These are phyloP conservation scores for Claviceps sorghi DNA, from an alignment of 2,329 filamentous ascomycete genomes.

Conservation along the genomic window DNA sequence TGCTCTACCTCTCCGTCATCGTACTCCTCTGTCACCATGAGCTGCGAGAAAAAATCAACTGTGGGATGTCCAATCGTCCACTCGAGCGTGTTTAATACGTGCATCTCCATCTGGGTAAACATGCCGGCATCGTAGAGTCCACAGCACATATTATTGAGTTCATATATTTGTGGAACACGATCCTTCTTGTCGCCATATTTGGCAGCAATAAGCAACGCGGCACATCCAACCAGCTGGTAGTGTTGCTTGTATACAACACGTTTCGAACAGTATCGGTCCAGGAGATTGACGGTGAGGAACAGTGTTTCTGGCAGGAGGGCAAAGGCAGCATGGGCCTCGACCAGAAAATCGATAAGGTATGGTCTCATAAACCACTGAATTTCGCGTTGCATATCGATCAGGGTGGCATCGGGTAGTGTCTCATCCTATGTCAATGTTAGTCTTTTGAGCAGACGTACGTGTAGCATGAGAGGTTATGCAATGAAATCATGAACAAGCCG, in stretches of 20 bases:
- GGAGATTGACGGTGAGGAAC: constrained; percentile 88
- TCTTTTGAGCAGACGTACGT: neutral
- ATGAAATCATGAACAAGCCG: neutral
- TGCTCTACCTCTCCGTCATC: constrained; percentile 81
- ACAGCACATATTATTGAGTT: constrained; percentile 98
- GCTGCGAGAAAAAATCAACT: constrained; percentile 81
- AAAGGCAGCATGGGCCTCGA: constrained; percentile 93
- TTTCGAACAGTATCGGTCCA: constrained; percentile 95
- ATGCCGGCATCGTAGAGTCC: constrained; percentile 96
- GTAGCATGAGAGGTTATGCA: neutral
- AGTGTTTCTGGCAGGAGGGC: constrained; percentile 86
- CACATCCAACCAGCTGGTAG: constrained; percentile 94
- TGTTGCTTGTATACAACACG: constrained; percentile 98
- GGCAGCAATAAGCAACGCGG: constrained; percentile 86
- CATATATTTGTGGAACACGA: constrained; percentile 89
- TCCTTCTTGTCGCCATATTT: constrained; percentile 99
- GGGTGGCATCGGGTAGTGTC: constrained; percentile 88
- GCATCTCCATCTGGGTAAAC: constrained; percentile 99
- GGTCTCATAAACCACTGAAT: constrained; percentile 99
- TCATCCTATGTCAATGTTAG: constrained; percentile 40
- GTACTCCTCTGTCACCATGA: constrained; percentile 66
- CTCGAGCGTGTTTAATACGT: constrained; percentile 90
- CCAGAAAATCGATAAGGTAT: constrained; percentile 93
- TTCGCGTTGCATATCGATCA: constrained; percentile 97
- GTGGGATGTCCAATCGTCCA: constrained; percentile 95